These are phyloP conservation scores for Penicillium sp. DNA, from an alignment of 2,329 filamentous ascomycete genomes.

Conservation along the genomic window DNA sequence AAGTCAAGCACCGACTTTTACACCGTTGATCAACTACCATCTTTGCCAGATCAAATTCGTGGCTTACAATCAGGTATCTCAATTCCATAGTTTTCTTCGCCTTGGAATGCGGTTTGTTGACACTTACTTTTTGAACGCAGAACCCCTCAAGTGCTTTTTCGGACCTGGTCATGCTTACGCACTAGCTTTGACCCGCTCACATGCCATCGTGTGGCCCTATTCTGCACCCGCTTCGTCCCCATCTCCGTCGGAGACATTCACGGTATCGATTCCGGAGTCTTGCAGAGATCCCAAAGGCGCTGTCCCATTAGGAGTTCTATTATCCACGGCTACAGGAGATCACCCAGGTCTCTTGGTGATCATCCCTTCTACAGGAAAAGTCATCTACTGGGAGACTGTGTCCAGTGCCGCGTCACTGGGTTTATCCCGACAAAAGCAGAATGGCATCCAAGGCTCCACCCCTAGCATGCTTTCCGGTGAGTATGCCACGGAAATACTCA, in stretches of 20 bases:
- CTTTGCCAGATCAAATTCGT: constrained; percentile 74
- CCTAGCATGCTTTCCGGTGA: constrained; percentile 76
- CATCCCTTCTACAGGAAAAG: constrained; percentile 76
- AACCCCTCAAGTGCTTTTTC: constrained; percentile 63
- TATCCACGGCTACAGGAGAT: constrained; percentile 73
- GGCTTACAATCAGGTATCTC: constrained; percentile 61
- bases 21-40: constrained; percentile 77
- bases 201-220: constrained; percentile 91
- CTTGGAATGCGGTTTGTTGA: constrained; percentile 18
- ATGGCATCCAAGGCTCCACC: constrained; percentile 72
- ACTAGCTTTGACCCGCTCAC: constrained; percentile 73
- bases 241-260: constrained; percentile 63
- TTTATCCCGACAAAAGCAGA: constrained; percentile 76
- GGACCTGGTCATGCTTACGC: constrained; percentile 68
- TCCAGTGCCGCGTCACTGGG: constrained; percentile 82
- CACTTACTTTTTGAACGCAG: constrained; percentile 40
- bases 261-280: constrained; percentile 73
- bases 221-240: constrained; percentile 43
- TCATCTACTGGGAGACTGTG: constrained; percentile 94
- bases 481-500: constrained; percentile 70
- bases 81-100: constrained; percentile 12
- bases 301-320: constrained; percentile 77
- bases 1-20: constrained; percentile 84
- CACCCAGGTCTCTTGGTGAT: constrained; percentile 85
- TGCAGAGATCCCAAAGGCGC: constrained; percentile 66